Evolutionary conservation across 2,329 filamentous ascomycete species (phyloP).

Genomic region (Bretziella fagacearum): DNA sequence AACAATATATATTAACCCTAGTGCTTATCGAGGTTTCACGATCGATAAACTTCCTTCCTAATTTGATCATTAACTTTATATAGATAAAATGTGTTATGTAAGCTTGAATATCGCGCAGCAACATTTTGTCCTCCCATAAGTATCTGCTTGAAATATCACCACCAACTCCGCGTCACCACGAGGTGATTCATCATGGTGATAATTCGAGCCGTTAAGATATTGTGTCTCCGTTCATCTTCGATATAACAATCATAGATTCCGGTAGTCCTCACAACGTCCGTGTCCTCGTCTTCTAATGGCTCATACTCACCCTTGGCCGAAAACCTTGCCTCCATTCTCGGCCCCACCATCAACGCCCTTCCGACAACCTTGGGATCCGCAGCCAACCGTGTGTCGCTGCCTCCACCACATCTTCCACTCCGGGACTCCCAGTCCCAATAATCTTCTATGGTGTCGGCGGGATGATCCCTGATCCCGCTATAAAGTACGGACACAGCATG

Average conservation of each 20-base stretch:
- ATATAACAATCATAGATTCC: background rate
- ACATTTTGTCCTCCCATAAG: background rate
- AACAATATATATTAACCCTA: too few species aligned
- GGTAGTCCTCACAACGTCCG: background rate
- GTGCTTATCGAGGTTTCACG: too few species aligned
- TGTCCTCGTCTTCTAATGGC: background rate
- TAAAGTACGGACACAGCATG: slow-evolving; percentile 50
- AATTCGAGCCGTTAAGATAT: background rate
- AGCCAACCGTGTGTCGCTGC: slow-evolving; percentile 44
- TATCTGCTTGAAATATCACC: background rate
- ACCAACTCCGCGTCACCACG: background rate
- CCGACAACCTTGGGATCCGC: slow-evolving; percentile 41
- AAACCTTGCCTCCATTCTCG: slow-evolving; percentile 25
- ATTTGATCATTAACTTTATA: too few species aligned
- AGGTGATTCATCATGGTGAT: background rate
- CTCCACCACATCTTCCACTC: slow-evolving; percentile 35
- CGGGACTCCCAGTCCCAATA: slow-evolving; percentile 29
- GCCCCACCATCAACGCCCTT: slow-evolving; percentile 39
- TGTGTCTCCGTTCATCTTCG: slow-evolving; percentile 2
- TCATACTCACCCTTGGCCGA: background rate
- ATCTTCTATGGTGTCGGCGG: slow-evolving; percentile 29
- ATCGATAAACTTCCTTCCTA: too few species aligned
- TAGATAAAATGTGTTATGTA: too few species aligned
- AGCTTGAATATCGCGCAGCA: too few species aligned
- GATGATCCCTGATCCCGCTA: slow-evolving; percentile 40